phyloP scores from a whole-genome alignment of 371 early-diverging fungal species.

The Actinomucor elegans region DNA sequence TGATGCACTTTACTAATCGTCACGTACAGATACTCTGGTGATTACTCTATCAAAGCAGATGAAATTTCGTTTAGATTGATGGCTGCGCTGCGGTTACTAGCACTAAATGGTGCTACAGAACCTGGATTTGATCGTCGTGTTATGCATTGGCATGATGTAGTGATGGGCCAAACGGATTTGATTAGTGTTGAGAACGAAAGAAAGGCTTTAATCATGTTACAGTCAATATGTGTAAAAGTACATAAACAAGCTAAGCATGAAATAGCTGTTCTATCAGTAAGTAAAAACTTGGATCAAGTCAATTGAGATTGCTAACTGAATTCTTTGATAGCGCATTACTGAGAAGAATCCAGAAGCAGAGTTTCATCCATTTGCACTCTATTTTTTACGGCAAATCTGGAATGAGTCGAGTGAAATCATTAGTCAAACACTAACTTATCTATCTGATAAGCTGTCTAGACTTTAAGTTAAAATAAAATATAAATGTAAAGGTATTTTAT shows the following conservation, averaged over 20 bases:
- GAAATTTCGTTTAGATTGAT: slow-evolving; percentile 56
- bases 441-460: slow-evolving; percentile 11
- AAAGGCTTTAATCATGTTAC: slow-evolving; percentile 39
- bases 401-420: slow-evolving; percentile 20
- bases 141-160: slow-evolving; percentile 55
- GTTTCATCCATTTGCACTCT: slow-evolving; percentile 25
- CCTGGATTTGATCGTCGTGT: slow-evolving; percentile 35
- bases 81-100: slow-evolving; percentile 48
- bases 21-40: slow-evolving; percentile 19
- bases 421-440: slow-evolving; percentile 2
- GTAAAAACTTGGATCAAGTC: background rate
- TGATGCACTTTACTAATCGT: too few species aligned
- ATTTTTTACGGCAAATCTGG: slow-evolving; percentile 24
- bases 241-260: slow-evolving; percentile 12
- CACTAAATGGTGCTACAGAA: slow-evolving; percentile 28
- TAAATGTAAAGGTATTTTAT: too few species aligned
- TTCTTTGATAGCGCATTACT: background rate
- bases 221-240: slow-evolving; percentile 27
- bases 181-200: slow-evolving; percentile 55
- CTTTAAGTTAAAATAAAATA: slow-evolving; percentile 10
- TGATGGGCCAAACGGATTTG: slow-evolving; percentile 53
- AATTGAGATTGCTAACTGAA: background rate
- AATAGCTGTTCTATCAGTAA: slow-evolving; percentile 20
- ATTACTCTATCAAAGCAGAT: slow-evolving; percentile 51
- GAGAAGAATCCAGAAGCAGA: slow-evolving; percentile 16